These are phyloP conservation scores for Choiromyces venosus DNA, from an alignment of 495 filamentous ascomycete genomes.

Conservation along the genomic window DNA sequence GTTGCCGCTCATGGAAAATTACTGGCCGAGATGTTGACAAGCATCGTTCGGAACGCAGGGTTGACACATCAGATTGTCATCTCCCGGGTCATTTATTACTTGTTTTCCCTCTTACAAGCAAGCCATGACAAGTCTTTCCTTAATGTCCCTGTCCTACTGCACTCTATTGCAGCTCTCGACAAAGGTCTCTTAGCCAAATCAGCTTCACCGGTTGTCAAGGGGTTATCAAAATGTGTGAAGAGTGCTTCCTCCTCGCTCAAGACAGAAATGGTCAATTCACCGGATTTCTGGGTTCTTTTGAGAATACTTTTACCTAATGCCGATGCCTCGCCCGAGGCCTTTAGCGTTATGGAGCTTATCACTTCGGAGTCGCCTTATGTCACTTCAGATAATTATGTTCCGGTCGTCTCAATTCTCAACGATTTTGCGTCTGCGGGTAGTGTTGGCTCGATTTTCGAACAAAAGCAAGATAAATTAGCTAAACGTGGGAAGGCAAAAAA, in stretches of 20 bases:
- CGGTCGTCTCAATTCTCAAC: conserved; percentile 72
- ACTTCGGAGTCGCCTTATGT: conserved; percentile 64
- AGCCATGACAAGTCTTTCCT: conserved; percentile 91
- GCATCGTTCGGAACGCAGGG: conserved; percentile 68
- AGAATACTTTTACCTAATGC: conserved; percentile 62
- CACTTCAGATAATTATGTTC: conserved; percentile 92
- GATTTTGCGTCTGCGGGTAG: conserved; percentile 83
- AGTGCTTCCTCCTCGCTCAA: conserved; percentile 57
- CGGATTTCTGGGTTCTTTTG: conserved; percentile 94
- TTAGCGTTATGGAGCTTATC: conserved; percentile 71
- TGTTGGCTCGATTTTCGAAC: conserved; percentile 72
- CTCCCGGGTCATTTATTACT: conserved; percentile 77
- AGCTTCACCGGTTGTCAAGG: conserved; percentile 67
- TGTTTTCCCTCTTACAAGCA: conserved; percentile 73
- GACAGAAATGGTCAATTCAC: conserved; percentile 89
- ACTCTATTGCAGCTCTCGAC: conserved; percentile 82
- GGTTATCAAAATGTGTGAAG: conserved; percentile 71
- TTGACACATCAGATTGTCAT: conserved; percentile 74
- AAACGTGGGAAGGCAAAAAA: conserved; percentile 45
- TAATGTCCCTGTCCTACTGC: conserved; percentile 84
- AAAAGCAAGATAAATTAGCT: conserved; percentile 63
- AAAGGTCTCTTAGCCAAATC: conserved; percentile 69
- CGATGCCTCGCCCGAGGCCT: conserved; percentile 69
- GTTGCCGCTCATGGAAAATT: conserved; percentile 66
- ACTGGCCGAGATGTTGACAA: conserved; percentile 72